Evolutionary conservation across 148 eudicot genomes (phyloP).

Genomic region (Spergularia marina): DNA sequence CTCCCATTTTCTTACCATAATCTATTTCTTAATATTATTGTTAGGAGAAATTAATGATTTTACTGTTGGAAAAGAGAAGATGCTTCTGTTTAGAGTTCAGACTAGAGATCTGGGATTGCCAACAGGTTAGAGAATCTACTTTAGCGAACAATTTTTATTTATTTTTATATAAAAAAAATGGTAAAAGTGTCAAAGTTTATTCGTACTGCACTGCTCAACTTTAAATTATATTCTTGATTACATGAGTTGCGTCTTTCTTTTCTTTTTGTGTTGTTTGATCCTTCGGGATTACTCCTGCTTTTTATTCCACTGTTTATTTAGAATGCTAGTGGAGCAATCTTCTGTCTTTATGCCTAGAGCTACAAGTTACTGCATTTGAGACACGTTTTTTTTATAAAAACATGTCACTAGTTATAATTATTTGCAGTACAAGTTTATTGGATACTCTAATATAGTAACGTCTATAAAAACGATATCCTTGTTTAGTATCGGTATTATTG

Average conservation of each 20-base stretch:
- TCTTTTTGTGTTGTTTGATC: neutral
- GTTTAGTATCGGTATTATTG: too few species aligned
- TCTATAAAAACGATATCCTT: too few species aligned
- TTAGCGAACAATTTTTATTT: neutral
- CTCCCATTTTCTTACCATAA: too few species aligned
- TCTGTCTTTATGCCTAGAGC: conserved; percentile 8
- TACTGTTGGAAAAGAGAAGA: conserved; percentile 4
- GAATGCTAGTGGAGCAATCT: conserved; percentile 13
- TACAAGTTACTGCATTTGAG: neutral
- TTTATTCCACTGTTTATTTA: neutral
- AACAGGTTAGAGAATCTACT: conserved; percentile 35
- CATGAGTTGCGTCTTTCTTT: neutral
- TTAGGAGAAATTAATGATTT: conserved; percentile 8
- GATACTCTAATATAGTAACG: too few species aligned
- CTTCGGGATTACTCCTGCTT: conserved; percentile 21
- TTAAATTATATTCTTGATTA: neutral
- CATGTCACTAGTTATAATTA: too few species aligned
- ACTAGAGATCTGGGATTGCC: conserved; percentile 24
- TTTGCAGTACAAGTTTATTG: too few species aligned
- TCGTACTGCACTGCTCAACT: neutral
- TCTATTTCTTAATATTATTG: neutral
- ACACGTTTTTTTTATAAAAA: too few species aligned
- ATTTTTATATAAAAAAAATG: neutral
- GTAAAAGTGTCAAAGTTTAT: neutral
- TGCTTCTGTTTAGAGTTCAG: conserved; percentile 16